Percentiles rank a stretch among this genome's conserved stretches.
phyloP scores from a whole-genome alignment of 495 filamentous ascomycete species.

The Penicillium longicatenatum region DNA sequence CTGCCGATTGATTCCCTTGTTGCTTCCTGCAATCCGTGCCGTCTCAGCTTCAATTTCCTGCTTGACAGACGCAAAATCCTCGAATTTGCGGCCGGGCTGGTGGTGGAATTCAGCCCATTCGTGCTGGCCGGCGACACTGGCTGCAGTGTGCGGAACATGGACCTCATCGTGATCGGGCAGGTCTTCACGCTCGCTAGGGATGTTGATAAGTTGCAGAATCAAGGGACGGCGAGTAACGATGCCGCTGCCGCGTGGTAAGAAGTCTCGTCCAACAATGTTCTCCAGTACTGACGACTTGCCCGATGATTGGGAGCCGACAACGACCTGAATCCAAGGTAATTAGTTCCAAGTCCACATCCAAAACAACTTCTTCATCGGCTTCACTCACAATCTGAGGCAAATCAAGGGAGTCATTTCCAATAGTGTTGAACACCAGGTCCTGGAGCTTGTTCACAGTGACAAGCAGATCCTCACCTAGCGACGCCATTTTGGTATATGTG shows the following conservation, averaged over 20 bases:
- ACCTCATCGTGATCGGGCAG: slow-evolving; percentile 64
- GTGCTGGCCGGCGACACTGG: slow-evolving; percentile 66
- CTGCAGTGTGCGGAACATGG: slow-evolving; percentile 67
- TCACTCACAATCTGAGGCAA: slow-evolving; percentile 91
- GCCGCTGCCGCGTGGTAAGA: slow-evolving; percentile 92
- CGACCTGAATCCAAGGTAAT: slow-evolving; percentile 62
- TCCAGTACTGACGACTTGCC: slow-evolving; percentile 99
- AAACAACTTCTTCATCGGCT: background rate
- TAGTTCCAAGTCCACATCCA: slow-evolving; percentile 1
- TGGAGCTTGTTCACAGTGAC: slow-evolving; percentile 94
- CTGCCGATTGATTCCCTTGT: slow-evolving; percentile 97
- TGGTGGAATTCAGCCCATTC: slow-evolving; percentile 99
- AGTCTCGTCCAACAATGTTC: slow-evolving; percentile 98
- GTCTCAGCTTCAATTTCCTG: slow-evolving; percentile 98
- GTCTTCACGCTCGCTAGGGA: slow-evolving; percentile 77
- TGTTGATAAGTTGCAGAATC: slow-evolving; percentile 97
- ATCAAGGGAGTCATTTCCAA: slow-evolving; percentile 97
- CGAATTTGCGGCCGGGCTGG: slow-evolving; percentile 83
- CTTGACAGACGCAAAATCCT: slow-evolving; percentile 90
- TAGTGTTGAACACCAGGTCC: slow-evolving; percentile 98
- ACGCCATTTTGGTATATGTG: slow-evolving; percentile 50
- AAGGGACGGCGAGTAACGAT: slow-evolving; percentile 94
- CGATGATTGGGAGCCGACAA: slow-evolving; percentile 97
- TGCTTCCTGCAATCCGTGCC: slow-evolving; percentile 89
- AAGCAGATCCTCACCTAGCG: slow-evolving; percentile 89